These are phyloP conservation scores for Xylariaceae sp. DNA, from an alignment of 2,329 filamentous ascomycete species.

Conservation along the genomic window DNA sequence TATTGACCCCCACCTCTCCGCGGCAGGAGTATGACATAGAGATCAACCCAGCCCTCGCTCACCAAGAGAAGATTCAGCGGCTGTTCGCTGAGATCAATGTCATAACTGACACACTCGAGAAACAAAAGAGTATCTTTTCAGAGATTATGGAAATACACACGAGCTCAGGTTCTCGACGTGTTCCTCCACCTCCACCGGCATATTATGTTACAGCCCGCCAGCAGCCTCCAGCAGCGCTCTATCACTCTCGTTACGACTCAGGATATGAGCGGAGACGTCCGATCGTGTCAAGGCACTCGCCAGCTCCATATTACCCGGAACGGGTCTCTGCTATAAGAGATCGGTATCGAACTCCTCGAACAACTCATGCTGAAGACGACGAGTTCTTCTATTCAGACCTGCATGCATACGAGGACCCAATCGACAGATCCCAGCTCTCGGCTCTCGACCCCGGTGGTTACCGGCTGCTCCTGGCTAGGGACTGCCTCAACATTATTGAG, in stretches of 20 bases:
- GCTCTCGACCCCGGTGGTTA: constrained; percentile 36
- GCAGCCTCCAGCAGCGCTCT: too few species aligned
- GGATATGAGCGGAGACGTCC: not conserved
- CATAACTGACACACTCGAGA: constrained; percentile 5
- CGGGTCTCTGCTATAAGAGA: too few species aligned
- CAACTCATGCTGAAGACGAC: not conserved
- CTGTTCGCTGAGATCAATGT: constrained; percentile 5
- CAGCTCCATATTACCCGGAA: too few species aligned
- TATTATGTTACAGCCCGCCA: too few species aligned
- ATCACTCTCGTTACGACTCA: not conserved
- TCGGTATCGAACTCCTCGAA: not conserved
- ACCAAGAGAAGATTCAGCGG: constrained; percentile 9
- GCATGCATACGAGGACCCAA: constrained; percentile 18
- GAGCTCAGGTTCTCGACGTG: not conserved
- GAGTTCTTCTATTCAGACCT: constrained; percentile 3
- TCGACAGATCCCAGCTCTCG: constrained; percentile 32
- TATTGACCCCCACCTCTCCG: not conserved
- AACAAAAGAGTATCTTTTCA: constrained; percentile 2
- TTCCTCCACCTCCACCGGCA: too few species aligned
- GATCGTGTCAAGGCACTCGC: not conserved
- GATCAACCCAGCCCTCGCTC: constrained; percentile 2
- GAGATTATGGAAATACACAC: constrained; percentile 3
- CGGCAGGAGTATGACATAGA: constrained; percentile 8
- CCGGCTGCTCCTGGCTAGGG: constrained; percentile 36
- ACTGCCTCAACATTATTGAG: constrained; percentile 37